Conservation (phyloP, 495 filamentous ascomycete species). For the Xylaria palmicola region DNA sequence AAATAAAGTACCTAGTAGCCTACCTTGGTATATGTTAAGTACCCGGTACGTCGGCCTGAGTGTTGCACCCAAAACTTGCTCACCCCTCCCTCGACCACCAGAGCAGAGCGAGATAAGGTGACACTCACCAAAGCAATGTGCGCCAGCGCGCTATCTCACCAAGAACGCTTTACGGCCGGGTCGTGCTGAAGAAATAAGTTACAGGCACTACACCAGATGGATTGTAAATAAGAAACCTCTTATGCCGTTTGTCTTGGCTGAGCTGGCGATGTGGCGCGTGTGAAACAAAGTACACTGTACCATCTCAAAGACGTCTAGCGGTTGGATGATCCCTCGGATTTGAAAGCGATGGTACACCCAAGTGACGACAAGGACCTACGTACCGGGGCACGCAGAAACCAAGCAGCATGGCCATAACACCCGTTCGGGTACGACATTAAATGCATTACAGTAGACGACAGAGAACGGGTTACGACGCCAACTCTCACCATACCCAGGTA, state of each 20-base stretch:
- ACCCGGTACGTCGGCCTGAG: too few species aligned
- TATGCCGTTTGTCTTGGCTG: background rate
- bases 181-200: background rate
- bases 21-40: background rate
- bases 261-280: background rate
- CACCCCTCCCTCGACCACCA: background rate
- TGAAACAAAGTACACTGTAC: background rate
- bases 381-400: too few species aligned
- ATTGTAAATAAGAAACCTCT: background rate
- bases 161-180: background rate
- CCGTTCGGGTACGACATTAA: too few species aligned
- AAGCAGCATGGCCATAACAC: too few species aligned
- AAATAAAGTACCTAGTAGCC: background rate
- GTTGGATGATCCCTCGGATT: background rate
- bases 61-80: constrained; percentile 13
- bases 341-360: background rate
- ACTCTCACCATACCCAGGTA: too few species aligned
- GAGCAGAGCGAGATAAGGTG: background rate
- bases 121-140: background rate
- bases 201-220: background rate
- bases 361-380: background rate
- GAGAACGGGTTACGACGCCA: too few species aligned
- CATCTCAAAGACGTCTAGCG: background rate
- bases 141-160: background rate
- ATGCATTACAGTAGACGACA: too few species aligned